Evolutionary conservation across 305 asterid species (phyloP), one percentile per base, ranked within the genome.

Genomic region (Plantago rigida): DNA sequence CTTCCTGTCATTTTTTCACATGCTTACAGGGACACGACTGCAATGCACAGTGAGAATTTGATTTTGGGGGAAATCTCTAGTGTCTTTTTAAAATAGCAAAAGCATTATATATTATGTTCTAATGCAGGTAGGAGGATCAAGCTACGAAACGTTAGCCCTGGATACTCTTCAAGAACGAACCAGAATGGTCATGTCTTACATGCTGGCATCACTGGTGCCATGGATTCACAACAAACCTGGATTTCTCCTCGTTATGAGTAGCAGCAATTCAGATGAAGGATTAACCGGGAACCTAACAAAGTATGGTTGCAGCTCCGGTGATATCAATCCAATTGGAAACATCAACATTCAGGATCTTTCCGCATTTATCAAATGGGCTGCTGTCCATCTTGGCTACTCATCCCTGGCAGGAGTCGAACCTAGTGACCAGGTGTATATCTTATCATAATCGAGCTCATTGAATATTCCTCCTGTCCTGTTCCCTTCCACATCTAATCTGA

Each of bases 241-340:
- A 11, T 87, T 82, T 69, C 84, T 75, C 74, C 78, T 87, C 58
- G 90, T 87, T 60, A 77, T 87, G 74, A 85, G 93, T 72, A 82
- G 84, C 83, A 80, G 87, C 71, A 80, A 82, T 51, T 93, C 77
- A 11, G 93, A 84, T 71, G 82, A 87, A 74, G 93, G 74, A 31
- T 71, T 87, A 63, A 81, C 79, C 62, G 95, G 87, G 46, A 79
- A 78, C 71, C 68, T 82, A 57, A 84, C 84, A 48, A 87, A 87
- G 93, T 87, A 87, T 60, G 93, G 84, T 70, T 79, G 93, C 77
- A 84, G 87, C 75, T 71, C 84, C 7, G 95, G 93, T 45, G 93
- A 87, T 75, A 79, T 84, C 67, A 86, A 86, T 73, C 95, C 93
- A 44, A 71, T 84, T 45, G 93, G 95, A 60, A 82, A 86, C 67